Percentiles rank a stretch among this genome's conserved stretches.
Evolutionary conservation across 2,329 filamentous ascomycete genomes (phyloP).

Genomic region (Fusarium sp.): DNA sequence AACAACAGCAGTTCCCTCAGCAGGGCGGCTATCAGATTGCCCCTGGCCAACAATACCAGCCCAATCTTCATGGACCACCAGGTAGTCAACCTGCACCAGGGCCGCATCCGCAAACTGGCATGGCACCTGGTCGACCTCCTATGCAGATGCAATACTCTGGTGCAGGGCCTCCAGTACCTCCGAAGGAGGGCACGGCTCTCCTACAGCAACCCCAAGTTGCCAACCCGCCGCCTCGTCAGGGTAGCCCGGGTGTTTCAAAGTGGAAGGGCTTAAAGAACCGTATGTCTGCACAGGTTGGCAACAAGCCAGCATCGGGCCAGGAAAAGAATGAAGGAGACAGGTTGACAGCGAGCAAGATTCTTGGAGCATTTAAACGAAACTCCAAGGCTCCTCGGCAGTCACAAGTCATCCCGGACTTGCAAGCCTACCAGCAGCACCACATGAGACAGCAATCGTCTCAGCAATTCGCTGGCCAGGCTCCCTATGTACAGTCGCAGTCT

Average conservation of each 20-base stretch:
- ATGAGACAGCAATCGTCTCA: constrained; percentile 20
- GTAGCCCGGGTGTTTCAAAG: constrained; percentile 42
- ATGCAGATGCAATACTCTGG: constrained; percentile 33
- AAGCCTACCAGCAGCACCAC: constrained; percentile 38
- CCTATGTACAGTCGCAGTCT: constrained; percentile 16
- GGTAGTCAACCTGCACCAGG: constrained; percentile 22
- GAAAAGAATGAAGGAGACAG: constrained; percentile 40
- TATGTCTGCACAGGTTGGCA: constrained; percentile 47
- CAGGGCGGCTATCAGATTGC: constrained; percentile 25
- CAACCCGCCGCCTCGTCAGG: constrained; percentile 29
- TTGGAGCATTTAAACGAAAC: constrained; percentile 49
- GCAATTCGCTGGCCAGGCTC: constrained; percentile 18
- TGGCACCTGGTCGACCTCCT: constrained; percentile 21
- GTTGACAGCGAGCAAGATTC: constrained; percentile 44
- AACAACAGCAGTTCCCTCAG: constrained; percentile 24
- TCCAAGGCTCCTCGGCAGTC: constrained; percentile 46
- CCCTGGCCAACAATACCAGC: constrained; percentile 28
- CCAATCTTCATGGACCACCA: constrained; percentile 11
- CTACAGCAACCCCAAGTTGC: constrained; percentile 17
- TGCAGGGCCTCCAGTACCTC: constrained; percentile 22
- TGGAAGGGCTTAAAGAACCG: constrained; percentile 51
- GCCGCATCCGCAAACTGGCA: constrained; percentile 22
- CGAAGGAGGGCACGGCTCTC: constrained; percentile 19
- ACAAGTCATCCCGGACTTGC: constrained; percentile 23
- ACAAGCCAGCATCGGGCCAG: constrained; percentile 30